A percentile compares a stretch with the other conserved stretches of the same genome.
Conservation (phyloP, 495 filamentous ascomycete genomes). For the Arthonia radiata region DNA sequence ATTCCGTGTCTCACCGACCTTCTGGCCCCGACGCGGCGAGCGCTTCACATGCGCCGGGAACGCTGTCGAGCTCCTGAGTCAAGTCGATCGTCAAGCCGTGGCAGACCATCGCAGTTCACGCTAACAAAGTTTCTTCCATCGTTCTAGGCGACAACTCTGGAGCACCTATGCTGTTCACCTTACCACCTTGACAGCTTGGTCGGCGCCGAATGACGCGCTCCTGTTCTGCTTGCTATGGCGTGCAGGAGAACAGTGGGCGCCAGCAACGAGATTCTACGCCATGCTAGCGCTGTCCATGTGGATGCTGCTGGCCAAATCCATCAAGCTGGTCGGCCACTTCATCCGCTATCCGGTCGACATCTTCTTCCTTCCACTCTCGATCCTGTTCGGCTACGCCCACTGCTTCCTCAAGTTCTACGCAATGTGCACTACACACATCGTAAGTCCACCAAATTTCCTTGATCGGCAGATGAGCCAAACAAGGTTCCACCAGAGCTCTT, state of each 20-base stretch:
- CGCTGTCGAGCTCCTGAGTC: too few relatives aligned
- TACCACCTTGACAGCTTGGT: slow-evolving; percentile 47
- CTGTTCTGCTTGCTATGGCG: slow-evolving; percentile 28
- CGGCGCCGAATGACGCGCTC: slow-evolving; percentile 36
- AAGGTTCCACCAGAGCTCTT: too few relatives aligned
- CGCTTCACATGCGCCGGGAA: too few relatives aligned
- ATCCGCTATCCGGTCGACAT: slow-evolving; percentile 43
- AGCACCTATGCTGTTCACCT: slow-evolving; percentile 53
- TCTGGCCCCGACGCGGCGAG: too few relatives aligned
- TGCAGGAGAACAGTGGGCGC: slow-evolving; percentile 17
- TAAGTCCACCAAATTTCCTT: slow-evolving; percentile 18
- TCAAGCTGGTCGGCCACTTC: slow-evolving; percentile 55
- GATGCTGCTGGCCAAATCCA: slow-evolving; percentile 50
- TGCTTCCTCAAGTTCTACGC: slow-evolving; percentile 57
- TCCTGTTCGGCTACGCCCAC: slow-evolving; percentile 58
- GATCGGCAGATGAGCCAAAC: too few relatives aligned
- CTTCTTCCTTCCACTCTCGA: slow-evolving; percentile 40
- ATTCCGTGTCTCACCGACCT: slow-evolving; percentile 1
- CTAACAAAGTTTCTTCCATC: not conserved
- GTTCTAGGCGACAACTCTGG: slow-evolving; percentile 40
- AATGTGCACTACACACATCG: slow-evolving; percentile 40
- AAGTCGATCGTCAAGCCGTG: too few relatives aligned
- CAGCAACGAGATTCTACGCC: slow-evolving; percentile 16
- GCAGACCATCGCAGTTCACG: not conserved
- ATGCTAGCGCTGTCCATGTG: slow-evolving; percentile 27